Conservation (phyloP, 192 early-diverging fungal species). For the Spizellomyces punctatus region DNA sequence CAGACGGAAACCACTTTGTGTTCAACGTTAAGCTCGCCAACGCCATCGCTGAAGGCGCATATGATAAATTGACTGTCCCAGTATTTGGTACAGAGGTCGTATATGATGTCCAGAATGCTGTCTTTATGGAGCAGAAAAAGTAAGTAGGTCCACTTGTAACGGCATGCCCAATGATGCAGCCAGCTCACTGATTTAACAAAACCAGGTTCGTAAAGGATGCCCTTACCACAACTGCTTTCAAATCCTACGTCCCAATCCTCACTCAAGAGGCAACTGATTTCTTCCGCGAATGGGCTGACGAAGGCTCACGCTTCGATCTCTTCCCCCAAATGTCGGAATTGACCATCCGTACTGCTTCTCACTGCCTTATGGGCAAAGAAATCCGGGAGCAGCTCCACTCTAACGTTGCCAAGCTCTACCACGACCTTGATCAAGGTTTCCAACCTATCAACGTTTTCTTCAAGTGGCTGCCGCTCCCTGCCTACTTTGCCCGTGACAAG, state of each 20-base stretch:
- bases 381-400: slow-evolving; percentile 79
- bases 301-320: slow-evolving; percentile 58
- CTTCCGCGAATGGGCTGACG: slow-evolving; percentile 59
- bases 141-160: slow-evolving; percentile 13
- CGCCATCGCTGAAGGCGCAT: slow-evolving; percentile 91
- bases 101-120: slow-evolving; percentile 89
- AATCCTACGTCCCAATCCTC: slow-evolving; percentile 85
- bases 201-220: slow-evolving; percentile 92
- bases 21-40: slow-evolving; percentile 89
- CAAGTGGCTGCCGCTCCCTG: slow-evolving; percentile 85
- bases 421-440: slow-evolving; percentile 92
- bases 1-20: slow-evolving; percentile 95
- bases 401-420: slow-evolving; percentile 83
- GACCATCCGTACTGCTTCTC: slow-evolving; percentile 92
- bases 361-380: slow-evolving; percentile 93
- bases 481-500: slow-evolving; percentile 81
- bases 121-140: slow-evolving; percentile 99
- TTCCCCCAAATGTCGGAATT: slow-evolving; percentile 84
- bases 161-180: background rate
- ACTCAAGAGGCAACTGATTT: slow-evolving; percentile 79
- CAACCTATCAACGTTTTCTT: slow-evolving; percentile 95
- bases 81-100: slow-evolving; percentile 96
- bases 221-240: slow-evolving; percentile 84
- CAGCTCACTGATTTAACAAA: background rate
- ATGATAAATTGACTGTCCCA: slow-evolving; percentile 88